phyloP scores from a whole-genome alignment of 2,329 filamentous ascomycete species.

The Zymoseptoria ardabiliae region DNA sequence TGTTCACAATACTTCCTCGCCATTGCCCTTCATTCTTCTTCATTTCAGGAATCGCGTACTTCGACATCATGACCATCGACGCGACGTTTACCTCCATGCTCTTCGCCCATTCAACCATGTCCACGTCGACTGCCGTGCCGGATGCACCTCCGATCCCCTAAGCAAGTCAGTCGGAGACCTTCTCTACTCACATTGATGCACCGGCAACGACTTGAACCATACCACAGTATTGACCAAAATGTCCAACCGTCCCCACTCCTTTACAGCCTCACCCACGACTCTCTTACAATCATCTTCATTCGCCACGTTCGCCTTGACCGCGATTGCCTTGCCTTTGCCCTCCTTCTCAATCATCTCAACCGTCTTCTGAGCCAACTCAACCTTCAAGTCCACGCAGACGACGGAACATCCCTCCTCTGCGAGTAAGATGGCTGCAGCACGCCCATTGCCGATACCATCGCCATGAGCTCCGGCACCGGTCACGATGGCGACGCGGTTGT shows the following conservation, averaged over 20 bases:
- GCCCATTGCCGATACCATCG: constrained; percentile 55
- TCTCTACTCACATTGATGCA: no score
- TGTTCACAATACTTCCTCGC: constrained; percentile 53
- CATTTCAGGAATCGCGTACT: constrained; percentile 57
- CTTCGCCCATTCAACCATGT: constrained; percentile 51
- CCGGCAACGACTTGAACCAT: neutral
- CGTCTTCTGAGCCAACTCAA: constrained; percentile 46
- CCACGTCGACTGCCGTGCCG: constrained; percentile 54
- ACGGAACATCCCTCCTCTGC: constrained; percentile 53
- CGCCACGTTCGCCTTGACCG: constrained; percentile 50
- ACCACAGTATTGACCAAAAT: constrained; percentile 59
- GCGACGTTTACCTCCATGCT: constrained; percentile 56
- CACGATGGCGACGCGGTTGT: constrained; percentile 46
- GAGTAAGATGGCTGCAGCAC: constrained; percentile 51
- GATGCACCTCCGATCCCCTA: constrained; percentile 50
- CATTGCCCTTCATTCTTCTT: constrained; percentile 42
- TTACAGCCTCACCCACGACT: constrained; percentile 36
- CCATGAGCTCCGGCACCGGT: constrained; percentile 52
- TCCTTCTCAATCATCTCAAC: constrained; percentile 45
- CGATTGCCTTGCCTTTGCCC: constrained; percentile 35
- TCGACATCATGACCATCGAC: constrained; percentile 53
- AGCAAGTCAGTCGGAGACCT: neutral
- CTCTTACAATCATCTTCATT: constrained; percentile 44
- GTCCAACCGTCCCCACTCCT: constrained; percentile 50
- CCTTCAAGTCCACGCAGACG: constrained; percentile 50